These are phyloP conservation scores for Vaccinium macrocarpon DNA, from an alignment of 148 eudicot genomes.

Conservation along the genomic window DNA sequence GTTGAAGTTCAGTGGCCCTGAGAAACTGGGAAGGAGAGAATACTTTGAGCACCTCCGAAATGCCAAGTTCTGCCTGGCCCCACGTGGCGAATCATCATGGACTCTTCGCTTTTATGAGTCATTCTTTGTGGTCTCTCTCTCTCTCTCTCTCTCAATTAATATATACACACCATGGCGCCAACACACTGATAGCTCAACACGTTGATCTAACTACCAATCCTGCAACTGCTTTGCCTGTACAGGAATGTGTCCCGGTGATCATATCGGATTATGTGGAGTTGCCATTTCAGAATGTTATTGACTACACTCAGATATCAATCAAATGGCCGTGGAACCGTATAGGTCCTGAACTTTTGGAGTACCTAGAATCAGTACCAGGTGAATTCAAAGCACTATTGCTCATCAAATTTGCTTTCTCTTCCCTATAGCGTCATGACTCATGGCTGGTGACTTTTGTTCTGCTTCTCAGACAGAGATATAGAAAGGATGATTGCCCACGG, in stretches of 20 bases:
- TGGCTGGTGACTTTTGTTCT: slow-evolving; percentile 10
- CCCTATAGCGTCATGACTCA: neutral
- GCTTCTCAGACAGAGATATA: slow-evolving; percentile 60
- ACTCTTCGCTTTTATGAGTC: slow-evolving; percentile 95
- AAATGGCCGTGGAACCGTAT: slow-evolving; percentile 88
- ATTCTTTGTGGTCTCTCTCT: slow-evolving; percentile 83
- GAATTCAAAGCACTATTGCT: neutral
- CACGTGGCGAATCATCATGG: slow-evolving; percentile 99
- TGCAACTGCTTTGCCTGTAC: slow-evolving; percentile 17
- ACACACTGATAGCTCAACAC: neutral
- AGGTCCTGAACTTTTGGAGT: slow-evolving; percentile 71
- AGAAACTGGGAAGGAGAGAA: slow-evolving; percentile 71
- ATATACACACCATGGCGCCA: neutral
- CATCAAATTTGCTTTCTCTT: neutral
- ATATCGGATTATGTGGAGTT: slow-evolving; percentile 87
- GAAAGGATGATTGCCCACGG: slow-evolving; percentile 79
- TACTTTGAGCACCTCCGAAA: slow-evolving; percentile 90
- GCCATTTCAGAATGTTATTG: slow-evolving; percentile 85
- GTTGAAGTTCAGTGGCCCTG: slow-evolving; percentile 90
- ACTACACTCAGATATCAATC: slow-evolving; percentile 79
- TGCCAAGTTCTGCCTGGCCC: slow-evolving; percentile 96
- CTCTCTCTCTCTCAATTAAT: neutral
- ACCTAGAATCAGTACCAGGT: slow-evolving; percentile 92
- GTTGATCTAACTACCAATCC: neutral
- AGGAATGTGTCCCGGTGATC: slow-evolving; percentile 97